These are phyloP conservation scores for Quercus glauca DNA, from an alignment of 306 rosid genomes.

Conservation along the genomic window DNA sequence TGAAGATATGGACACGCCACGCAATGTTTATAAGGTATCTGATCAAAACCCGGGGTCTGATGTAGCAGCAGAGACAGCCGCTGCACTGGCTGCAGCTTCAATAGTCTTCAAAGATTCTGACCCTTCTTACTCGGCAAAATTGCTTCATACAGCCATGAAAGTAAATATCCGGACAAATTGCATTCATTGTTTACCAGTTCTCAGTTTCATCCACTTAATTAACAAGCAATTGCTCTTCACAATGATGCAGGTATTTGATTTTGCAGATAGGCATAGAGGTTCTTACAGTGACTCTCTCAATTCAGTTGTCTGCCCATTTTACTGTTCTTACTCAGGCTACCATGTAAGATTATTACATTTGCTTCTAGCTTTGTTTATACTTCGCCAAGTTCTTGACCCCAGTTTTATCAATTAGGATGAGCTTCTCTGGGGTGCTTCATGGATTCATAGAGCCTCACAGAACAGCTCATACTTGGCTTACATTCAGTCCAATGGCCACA, in stretches of 20 bases:
- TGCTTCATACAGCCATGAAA: conserved; percentile 68
- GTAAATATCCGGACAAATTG: conserved; percentile 23
- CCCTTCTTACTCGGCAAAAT: conserved; percentile 55
- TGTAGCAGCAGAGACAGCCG: conserved; percentile 87
- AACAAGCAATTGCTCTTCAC: not conserved
- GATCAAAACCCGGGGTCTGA: conserved; percentile 83
- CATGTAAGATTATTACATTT: conserved; percentile 41
- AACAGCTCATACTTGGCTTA: conserved; percentile 45
- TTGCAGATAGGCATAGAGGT: conserved; percentile 81
- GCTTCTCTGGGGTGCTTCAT: conserved; percentile 93
- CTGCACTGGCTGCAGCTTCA: conserved; percentile 89
- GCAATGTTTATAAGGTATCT: conserved; percentile 67
- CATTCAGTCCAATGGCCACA: conserved; percentile 77
- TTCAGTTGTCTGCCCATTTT: conserved; percentile 81
- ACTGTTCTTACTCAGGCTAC: conserved; percentile 89
- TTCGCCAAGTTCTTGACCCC: not conserved
- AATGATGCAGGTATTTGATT: conserved; percentile 56
- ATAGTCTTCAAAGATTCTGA: conserved; percentile 70
- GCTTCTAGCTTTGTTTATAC: not conserved
- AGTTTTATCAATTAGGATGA: conserved; percentile 58
- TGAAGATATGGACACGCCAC: conserved; percentile 86
- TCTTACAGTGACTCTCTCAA: conserved; percentile 73
- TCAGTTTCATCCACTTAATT: not conserved
- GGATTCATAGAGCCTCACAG: conserved; percentile 79
- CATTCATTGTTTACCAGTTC: not conserved